phyloP scores from a whole-genome alignment of 1,284 basidiomycete species.

The Pseudozyma thailandica region DNA sequence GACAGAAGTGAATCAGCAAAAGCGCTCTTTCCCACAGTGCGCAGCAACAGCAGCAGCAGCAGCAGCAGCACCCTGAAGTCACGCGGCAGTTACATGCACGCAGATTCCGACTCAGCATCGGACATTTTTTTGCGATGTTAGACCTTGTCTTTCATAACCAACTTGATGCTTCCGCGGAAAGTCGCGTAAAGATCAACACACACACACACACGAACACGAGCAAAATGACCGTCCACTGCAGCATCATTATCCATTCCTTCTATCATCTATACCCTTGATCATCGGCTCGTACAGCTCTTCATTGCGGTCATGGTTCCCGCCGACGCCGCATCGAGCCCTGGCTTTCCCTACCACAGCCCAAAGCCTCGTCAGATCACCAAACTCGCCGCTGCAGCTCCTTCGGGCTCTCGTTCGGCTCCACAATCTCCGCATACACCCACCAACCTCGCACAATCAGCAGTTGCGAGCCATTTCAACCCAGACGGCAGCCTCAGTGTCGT shows the following conservation, averaged over 20 bases:
- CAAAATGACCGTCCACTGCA: constrained; percentile 3
- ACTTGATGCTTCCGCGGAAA: neutral
- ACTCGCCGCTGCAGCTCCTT: constrained; percentile 21
- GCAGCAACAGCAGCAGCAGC: neutral
- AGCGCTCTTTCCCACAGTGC: no score
- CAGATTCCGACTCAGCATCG: constrained; percentile 10
- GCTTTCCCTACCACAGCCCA: constrained; percentile 30
- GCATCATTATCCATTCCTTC: neutral
- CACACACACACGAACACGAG: neutral
- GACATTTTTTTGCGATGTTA: constrained; percentile 7
- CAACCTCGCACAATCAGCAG: constrained; percentile 11
- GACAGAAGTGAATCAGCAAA: constrained; percentile 6
- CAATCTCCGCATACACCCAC: constrained; percentile 42
- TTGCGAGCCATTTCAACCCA: constrained; percentile 22
- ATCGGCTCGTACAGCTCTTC: no score
- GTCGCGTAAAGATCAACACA: constrained; percentile 20
- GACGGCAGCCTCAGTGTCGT: constrained; percentile 65
- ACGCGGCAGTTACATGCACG: constrained; percentile 8
- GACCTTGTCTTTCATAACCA: neutral
- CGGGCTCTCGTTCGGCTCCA: constrained; percentile 27
- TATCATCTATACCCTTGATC: constrained; percentile 1
- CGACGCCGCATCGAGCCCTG: constrained; percentile 25
- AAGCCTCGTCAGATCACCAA: constrained; percentile 38
- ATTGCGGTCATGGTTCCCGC: constrained; percentile 23
- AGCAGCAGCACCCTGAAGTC: constrained; percentile 17